A percentile compares a stretch with the other conserved stretches of the same genome.
Evolutionary conservation across 345 rosid genomes (phyloP).

Genomic region (Eucalyptus erythrocorys): DNA sequence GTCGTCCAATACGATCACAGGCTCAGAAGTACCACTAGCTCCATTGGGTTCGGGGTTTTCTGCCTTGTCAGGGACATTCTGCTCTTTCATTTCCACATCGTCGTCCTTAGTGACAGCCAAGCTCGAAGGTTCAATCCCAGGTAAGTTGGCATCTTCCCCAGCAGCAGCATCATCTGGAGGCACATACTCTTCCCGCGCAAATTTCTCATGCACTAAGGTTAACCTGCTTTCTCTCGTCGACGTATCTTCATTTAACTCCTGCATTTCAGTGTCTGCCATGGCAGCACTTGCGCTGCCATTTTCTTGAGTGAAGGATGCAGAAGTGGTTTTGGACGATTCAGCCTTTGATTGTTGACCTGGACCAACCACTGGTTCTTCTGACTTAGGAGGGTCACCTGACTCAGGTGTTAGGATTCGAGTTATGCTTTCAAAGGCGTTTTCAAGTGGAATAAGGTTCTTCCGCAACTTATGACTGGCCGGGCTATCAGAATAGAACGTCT

Average conservation of each 20-base stretch:
- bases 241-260: neutral
- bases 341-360: neutral
- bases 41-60: neutral
- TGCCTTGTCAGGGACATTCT: neutral
- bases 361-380: neutral
- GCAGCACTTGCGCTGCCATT: neutral
- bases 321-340: neutral
- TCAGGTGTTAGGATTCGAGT: slow-evolving; percentile 30
- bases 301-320: neutral
- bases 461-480: slow-evolving; percentile 29
- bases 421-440: slow-evolving; percentile 25
- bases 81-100: neutral
- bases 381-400: neutral
- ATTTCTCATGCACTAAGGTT: neutral
- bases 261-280: slow-evolving; percentile 5
- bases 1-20: slow-evolving; percentile 25
- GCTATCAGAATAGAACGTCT: slow-evolving; percentile 7
- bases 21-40: neutral
- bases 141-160: neutral
- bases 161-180: neutral
- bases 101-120: neutral
- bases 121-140: neutral
- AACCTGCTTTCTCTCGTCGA: neutral
- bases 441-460: slow-evolving; percentile 40
- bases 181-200: neutral